A percentile compares a stretch with the other conserved stretches of the same genome.
Conservation (phyloP, 2,329 filamentous ascomycete genomes). For the Cyphellophora europaea region DNA sequence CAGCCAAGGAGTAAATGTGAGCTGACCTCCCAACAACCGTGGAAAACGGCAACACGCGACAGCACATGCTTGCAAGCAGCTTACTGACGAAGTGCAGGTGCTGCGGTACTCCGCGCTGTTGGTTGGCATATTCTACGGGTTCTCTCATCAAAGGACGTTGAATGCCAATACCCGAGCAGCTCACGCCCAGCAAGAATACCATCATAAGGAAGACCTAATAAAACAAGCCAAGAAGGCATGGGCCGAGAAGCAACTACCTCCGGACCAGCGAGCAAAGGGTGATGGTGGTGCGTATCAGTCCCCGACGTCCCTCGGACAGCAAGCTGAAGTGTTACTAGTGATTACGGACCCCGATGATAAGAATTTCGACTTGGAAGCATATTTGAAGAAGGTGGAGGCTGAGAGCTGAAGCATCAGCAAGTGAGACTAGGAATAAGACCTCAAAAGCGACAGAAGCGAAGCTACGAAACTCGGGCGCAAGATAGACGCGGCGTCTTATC, state of each 20-base stretch:
- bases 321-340: constrained; percentile 33
- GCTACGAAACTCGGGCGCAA: constrained; percentile 1
- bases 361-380: constrained; percentile 89
- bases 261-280: constrained; percentile 29
- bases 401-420: constrained; percentile 13
- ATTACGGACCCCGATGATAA: constrained; percentile 71
- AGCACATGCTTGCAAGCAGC: neutral
- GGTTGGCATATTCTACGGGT: constrained; percentile 87
- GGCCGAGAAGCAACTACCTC: constrained; percentile 61
- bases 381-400: constrained; percentile 39
- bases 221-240: constrained; percentile 86
- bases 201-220: constrained; percentile 87
- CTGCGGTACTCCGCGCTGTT: constrained; percentile 93
- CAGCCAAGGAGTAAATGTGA: constrained; percentile 59
- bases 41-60: constrained; percentile 1
- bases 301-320: neutral
- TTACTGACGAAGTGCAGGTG: constrained; percentile 52
- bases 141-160: constrained; percentile 84
- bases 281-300: constrained; percentile 28
- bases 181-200: constrained; percentile 70
- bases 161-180: constrained; percentile 59
- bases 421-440: neutral
- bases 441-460: constrained; percentile 3
- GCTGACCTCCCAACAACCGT: constrained; percentile 13
- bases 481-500: constrained; percentile 11